These are phyloP conservation scores for Phaffia rhodozyma DNA, from an alignment of 1,284 basidiomycete genomes.

Conservation along the genomic window DNA sequence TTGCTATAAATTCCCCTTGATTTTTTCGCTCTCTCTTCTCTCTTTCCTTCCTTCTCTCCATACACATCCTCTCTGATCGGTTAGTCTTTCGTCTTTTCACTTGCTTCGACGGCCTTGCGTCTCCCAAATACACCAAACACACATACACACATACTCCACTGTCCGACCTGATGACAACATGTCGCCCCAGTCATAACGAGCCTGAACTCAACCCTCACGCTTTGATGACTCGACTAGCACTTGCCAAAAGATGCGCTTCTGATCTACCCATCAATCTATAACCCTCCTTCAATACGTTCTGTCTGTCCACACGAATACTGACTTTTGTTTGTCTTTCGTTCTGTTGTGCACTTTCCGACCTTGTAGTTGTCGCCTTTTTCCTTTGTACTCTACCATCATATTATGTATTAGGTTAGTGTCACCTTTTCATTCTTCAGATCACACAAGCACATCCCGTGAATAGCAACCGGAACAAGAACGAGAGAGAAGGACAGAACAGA, in stretches of 20 bases:
- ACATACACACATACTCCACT: no score
- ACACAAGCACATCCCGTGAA: not conserved
- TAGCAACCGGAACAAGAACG: no score
- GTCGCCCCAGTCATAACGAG: slow-evolving; percentile 11
- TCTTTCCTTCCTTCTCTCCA: not conserved
- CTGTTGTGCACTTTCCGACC: not conserved
- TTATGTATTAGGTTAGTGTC: not conserved
- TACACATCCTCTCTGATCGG: not conserved
- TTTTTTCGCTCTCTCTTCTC: not conserved
- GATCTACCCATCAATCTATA: not conserved
- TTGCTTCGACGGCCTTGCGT: not conserved
- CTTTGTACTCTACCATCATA: not conserved
- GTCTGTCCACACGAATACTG: not conserved
- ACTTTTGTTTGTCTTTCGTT: not conserved
- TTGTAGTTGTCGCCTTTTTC: not conserved
- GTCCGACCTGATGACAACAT: not conserved
- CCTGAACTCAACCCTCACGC: slow-evolving; percentile 9
- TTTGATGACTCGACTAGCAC: slow-evolving; percentile 11
- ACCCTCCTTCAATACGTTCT: not conserved
- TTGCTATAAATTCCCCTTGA: not conserved
- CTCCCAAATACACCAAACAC: not conserved
- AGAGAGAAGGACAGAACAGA: not conserved
- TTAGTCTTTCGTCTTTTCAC: not conserved
- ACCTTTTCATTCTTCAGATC: not conserved
- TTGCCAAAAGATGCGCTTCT: slow-evolving; percentile 12